phyloP scores from a whole-genome alignment of 768 basidiomycete species.

The Lactarius quietus region DNA sequence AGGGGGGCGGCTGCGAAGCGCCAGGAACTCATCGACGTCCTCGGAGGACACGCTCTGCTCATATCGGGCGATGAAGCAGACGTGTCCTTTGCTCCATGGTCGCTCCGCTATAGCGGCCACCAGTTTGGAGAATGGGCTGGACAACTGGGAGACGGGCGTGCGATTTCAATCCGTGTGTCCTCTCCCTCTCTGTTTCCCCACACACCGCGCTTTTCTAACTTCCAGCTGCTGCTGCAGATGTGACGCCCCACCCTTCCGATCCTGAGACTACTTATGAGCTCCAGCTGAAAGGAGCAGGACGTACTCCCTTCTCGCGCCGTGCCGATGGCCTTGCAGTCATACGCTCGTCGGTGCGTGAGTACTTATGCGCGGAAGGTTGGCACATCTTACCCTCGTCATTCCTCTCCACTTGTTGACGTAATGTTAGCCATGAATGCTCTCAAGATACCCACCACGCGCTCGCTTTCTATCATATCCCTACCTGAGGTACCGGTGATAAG shows the following conservation, averaged over 20 bases:
- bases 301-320: slow-evolving; percentile 88
- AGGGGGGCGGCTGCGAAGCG: slow-evolving; percentile 44
- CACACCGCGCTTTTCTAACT: not conserved
- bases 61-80: slow-evolving; percentile 43
- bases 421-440: slow-evolving; percentile 68
- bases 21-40: slow-evolving; percentile 73
- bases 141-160: slow-evolving; percentile 93
- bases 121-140: slow-evolving; percentile 91
- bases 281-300: slow-evolving; percentile 91
- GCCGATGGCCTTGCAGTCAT: slow-evolving; percentile 95
- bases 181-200: not conserved
- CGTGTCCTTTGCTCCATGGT: slow-evolving; percentile 60
- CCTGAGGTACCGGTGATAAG: slow-evolving; percentile 71
- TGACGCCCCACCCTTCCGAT: slow-evolving; percentile 66
- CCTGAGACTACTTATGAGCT: slow-evolving; percentile 66
- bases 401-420: not conserved
- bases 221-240: slow-evolving; percentile 44
- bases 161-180: slow-evolving; percentile 72
- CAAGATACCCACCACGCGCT: slow-evolving; percentile 82
- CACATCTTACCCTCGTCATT: slow-evolving; percentile 2
- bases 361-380: slow-evolving; percentile 85
- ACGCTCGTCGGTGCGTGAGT: slow-evolving; percentile 94
- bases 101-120: slow-evolving; percentile 86
- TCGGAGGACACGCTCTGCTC: slow-evolving; percentile 73
- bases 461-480: slow-evolving; percentile 73